Conservation (phyloP, 495 filamentous ascomycete species). For the Acidomyces sp. region DNA sequence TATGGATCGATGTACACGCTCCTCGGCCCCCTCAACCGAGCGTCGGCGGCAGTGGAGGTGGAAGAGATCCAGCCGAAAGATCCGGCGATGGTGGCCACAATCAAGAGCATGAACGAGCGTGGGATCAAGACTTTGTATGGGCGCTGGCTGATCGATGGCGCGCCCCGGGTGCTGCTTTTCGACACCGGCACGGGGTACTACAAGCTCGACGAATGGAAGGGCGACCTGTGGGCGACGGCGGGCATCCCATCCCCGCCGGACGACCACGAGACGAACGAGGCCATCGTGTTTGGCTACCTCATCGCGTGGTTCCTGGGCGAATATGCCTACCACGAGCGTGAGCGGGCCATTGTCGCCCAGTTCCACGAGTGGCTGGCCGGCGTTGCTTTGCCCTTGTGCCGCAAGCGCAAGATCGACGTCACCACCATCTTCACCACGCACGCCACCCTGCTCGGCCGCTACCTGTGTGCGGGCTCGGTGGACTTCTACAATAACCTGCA, state of each 20-base stretch:
- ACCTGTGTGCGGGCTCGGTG: conserved; percentile 91
- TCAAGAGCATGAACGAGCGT: conserved; percentile 76
- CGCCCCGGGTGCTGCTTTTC: conserved; percentile 84
- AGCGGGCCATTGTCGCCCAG: conserved; percentile 83
- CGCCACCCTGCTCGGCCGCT: conserved; percentile 84
- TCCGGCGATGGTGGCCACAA: conserved; percentile 65
- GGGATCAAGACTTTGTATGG: conserved; percentile 88
- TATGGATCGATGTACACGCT: conserved; percentile 96
- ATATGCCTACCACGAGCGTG: conserved; percentile 87
- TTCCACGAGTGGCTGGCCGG: conserved; percentile 98
- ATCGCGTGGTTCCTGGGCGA: conserved; percentile 98
- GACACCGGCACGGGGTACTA: conserved; percentile 85
- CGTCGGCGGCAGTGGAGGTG: conserved; percentile 92
- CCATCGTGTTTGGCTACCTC: conserved; percentile 92
- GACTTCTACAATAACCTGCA: conserved; percentile 99
- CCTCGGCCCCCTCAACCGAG: conserved; percentile 83
- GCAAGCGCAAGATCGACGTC: conserved; percentile 86
- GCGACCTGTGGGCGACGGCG: conserved; percentile 85
- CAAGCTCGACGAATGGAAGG: conserved; percentile 93
- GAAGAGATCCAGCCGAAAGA: conserved; percentile 79
- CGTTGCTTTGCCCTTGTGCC: conserved; percentile 84
- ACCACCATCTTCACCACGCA: conserved; percentile 99
- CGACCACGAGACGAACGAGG: conserved; percentile 93
- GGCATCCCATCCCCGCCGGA: conserved; percentile 82
- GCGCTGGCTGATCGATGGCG: conserved; percentile 94